These are phyloP conservation scores for Nevesoporus exiguus DNA, from an alignment of 768 basidiomycete genomes.

Conservation along the genomic window DNA sequence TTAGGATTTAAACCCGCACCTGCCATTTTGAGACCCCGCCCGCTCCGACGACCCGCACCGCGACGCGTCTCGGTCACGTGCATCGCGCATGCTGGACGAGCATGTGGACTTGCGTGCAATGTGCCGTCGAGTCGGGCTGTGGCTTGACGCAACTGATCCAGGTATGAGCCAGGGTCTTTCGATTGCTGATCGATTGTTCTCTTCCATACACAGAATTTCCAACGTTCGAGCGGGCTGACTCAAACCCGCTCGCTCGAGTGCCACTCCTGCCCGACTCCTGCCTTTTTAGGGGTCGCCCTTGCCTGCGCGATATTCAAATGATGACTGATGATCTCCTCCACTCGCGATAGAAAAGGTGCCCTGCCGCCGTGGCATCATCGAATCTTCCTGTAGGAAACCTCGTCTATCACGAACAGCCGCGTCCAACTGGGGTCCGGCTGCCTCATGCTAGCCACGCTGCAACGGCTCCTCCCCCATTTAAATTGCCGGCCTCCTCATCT, in stretches of 20 bases:
- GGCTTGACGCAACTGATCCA: no score
- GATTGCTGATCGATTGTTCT: slow-evolving; percentile 21
- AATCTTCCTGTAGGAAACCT: slow-evolving; percentile 27
- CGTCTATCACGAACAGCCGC: slow-evolving; percentile 34
- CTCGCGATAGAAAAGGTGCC: slow-evolving; percentile 31
- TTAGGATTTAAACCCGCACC: slow-evolving; percentile 30
- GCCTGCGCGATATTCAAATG: slow-evolving; percentile 30
- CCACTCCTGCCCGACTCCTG: slow-evolving; percentile 15
- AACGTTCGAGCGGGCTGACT: no score
- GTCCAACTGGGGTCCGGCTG: slow-evolving; percentile 29
- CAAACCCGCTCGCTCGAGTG: neutral
- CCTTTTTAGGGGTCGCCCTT: slow-evolving; percentile 27
- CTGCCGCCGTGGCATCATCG: slow-evolving; percentile 25
- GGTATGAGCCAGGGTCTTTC: neutral
- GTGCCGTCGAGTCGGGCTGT: no score
- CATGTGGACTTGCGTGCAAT: neutral
- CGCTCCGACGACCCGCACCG: slow-evolving; percentile 31
- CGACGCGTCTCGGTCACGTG: slow-evolving; percentile 32
- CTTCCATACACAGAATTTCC: slow-evolving; percentile 12
- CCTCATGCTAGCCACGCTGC: slow-evolving; percentile 37
- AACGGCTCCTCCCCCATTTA: slow-evolving; percentile 31
- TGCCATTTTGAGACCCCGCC: slow-evolving; percentile 33
- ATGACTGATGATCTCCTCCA: slow-evolving; percentile 31
- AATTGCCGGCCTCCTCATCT: slow-evolving; percentile 26
- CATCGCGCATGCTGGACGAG: neutral